These are phyloP conservation scores for Ilyonectria mors-panacis DNA, from an alignment of 2,329 filamentous ascomycete species.

Conservation along the genomic window DNA sequence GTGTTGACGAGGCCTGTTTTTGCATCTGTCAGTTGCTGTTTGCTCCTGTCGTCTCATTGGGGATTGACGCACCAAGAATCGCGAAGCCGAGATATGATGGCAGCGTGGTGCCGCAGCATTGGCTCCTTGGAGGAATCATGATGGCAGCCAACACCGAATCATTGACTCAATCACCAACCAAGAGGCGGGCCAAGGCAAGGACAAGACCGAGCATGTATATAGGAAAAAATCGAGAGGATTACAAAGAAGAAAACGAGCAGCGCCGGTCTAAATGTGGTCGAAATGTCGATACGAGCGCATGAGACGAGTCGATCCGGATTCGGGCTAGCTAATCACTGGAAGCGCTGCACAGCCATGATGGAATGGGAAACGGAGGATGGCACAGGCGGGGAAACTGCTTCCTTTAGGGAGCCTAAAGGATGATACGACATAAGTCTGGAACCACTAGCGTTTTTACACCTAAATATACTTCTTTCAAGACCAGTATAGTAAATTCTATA, in stretches of 20 bases:
- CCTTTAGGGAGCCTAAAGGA: neutral
- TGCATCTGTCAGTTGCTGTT: conserved; percentile 22
- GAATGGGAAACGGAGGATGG: neutral
- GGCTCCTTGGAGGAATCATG: conserved; percentile 20
- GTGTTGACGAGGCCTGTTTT: conserved; percentile 50
- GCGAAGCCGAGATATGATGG: conserved; percentile 47
- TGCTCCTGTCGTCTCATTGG: neutral
- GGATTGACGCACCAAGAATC: conserved; percentile 40
- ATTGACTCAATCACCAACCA: neutral
- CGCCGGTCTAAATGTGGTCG: neutral
- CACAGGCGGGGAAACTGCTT: neutral
- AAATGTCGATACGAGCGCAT: neutral
- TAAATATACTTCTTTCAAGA: no score
- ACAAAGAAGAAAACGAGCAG: neutral
- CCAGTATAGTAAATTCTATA: no score
- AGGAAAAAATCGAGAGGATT: neutral
- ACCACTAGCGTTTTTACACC: no score
- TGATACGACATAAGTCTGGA: no score
- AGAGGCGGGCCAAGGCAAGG: neutral
- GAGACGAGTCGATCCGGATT: neutral
- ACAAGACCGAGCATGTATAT: neutral
- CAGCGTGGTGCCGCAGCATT: conserved; percentile 31
- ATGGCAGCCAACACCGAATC: neutral
- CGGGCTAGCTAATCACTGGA: neutral
- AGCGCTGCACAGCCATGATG: neutral